A percentile compares a stretch with the other conserved stretches of the same genome.
Conservation (phyloP, 805 yeast species). For the Hanseniaspora pseudoguilliermondii region DNA sequence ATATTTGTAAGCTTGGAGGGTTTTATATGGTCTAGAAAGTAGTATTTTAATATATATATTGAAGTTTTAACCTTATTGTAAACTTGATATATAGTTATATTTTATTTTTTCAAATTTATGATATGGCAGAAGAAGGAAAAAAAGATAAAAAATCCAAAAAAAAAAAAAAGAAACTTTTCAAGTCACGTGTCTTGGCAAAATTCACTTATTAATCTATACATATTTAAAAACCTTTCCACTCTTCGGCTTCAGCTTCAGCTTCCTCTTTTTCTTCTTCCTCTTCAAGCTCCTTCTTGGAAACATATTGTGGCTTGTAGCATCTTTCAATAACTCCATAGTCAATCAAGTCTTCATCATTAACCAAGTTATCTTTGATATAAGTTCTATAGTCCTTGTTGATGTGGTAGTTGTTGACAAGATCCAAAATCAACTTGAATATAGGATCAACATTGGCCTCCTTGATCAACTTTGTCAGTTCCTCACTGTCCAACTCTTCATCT, state of each 20-base stretch:
- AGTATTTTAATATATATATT: not conserved
- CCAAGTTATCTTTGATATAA: constrained; percentile 52
- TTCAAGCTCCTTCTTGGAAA: constrained; percentile 9
- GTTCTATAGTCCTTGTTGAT: constrained; percentile 50
- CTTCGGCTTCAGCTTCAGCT: constrained; percentile 24
- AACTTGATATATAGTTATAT: too few species aligned
- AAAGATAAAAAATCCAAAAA: not conserved
- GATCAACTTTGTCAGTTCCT: constrained; percentile 30
- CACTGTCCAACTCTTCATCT: constrained; percentile 34
- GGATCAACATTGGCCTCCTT: constrained; percentile 39
- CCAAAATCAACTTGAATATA: constrained; percentile 50
- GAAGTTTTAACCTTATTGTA: not conserved
- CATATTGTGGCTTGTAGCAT: constrained; percentile 7
- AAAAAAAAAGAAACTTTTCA: not conserved
- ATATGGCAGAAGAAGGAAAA: not conserved
- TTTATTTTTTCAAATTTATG: too few species aligned
- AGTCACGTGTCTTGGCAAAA: not conserved
- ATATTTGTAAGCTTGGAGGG: too few species aligned
- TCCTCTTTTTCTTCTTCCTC: constrained; percentile 22
- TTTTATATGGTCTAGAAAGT: too few species aligned
- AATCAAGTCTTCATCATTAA: constrained; percentile 48
- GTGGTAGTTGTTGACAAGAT: constrained; percentile 36
- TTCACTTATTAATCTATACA: constrained; percentile 8
- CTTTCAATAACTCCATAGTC: constrained; percentile 45
- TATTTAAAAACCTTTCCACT: constrained; percentile 30